phyloP scores from a whole-genome alignment of 331 rosid genomes.

The Phaseolus coccineus region DNA sequence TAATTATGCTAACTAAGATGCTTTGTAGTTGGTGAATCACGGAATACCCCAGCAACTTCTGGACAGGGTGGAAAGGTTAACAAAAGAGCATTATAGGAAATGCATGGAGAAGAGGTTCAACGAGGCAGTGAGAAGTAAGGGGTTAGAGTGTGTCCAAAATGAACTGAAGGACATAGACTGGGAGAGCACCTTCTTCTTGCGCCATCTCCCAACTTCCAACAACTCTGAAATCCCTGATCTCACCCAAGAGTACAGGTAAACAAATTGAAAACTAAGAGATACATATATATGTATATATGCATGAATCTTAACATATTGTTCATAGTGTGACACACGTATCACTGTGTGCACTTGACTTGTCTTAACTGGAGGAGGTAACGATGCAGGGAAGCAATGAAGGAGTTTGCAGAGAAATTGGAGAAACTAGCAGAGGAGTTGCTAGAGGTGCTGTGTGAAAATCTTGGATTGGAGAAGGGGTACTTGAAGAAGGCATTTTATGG shows the following conservation, averaged over 20 bases:
- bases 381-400: conserved; percentile 65
- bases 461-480: conserved; percentile 73
- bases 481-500: conserved; percentile 69
- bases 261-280: too few species aligned
- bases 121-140: conserved; percentile 58
- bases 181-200: conserved; percentile 75
- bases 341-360: not conserved
- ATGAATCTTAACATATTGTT: not conserved
- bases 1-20: not conserved
- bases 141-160: conserved; percentile 53
- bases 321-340: not conserved
- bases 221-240: conserved; percentile 68
- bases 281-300: conserved; percentile 30
- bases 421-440: conserved; percentile 67
- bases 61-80: conserved; percentile 67
- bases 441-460: conserved; percentile 75
- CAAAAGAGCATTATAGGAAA: conserved; percentile 66
- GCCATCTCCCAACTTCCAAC: conserved; percentile 69
- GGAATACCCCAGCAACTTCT: conserved; percentile 59
- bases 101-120: conserved; percentile 75
- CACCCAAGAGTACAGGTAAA: not conserved
- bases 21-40: conserved; percentile 65
- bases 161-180: conserved; percentile 73
- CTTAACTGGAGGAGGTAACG: not conserved
- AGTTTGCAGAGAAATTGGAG: conserved; percentile 65